Evolutionary conservation across 2,329 filamentous ascomycete species (phyloP), one percentile per base, ranked within the genome.

Genomic region (Chaetoscypha palmicola): DNA sequence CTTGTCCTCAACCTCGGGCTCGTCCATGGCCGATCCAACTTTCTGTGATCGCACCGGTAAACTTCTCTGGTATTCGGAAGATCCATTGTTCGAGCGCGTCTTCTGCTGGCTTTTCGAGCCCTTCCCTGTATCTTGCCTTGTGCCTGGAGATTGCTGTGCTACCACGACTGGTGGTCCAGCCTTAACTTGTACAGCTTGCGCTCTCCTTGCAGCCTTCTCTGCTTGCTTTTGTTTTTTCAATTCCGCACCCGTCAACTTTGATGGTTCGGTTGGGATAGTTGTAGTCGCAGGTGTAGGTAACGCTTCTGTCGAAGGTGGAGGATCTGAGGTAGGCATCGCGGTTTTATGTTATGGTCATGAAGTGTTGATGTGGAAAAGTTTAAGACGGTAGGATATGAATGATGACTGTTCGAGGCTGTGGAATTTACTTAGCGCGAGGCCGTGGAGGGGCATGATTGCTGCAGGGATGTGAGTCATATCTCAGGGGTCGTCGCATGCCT

Each of bases 141-240:
- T 54, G 23, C 45, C 48, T 21, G 38, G 26, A 19, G 30, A 22
- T 41, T 46, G 46, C 41, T 52, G 38, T 32, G 52, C 35, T 42
- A 54, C 43, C 57, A 54, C 33, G 59, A 56, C 46, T 57, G 67
- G 61, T 56, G 66, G 59, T 46, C 62, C 56, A 53, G 66, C 62
- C 50, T 64, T 61, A 44, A 72, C 69, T 22, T 70, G 69, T 62
- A 83, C 87, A 58, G 74, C 78, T 59, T 81, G 81, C 38, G 85
- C 87, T 68, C 91, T 77, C 49, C 87, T 76, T 36, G 89, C 89
- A 41, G 86, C 84, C 69, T 96, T 97, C 63, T 96, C 91, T 23
- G 87, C 90, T 64, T 95, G 91, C 49, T 84, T 83, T 62, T 79
- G 81, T 58, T 90, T 91, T 68, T 97, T 97, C 59, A 94, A 62